Percentiles rank a stretch among this genome's conserved stretches.
Evolutionary conservation across 148 eudicot genomes (phyloP).

Genomic region (Silene latifolia): DNA sequence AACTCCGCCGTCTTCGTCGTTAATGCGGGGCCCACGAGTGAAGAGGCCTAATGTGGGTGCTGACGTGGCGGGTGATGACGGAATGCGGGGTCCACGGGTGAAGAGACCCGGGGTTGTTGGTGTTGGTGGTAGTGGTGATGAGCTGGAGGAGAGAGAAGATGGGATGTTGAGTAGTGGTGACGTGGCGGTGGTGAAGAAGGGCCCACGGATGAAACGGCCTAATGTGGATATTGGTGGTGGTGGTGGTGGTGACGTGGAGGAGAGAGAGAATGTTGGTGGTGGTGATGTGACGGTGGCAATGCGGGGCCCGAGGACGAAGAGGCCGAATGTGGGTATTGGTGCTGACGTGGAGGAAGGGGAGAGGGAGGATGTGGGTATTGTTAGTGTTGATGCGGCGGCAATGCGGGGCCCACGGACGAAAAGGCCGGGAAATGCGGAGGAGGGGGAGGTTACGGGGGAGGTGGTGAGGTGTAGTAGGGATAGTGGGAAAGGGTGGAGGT

Average conservation of each 20-base stretch:
- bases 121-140: neutral
- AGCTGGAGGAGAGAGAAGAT: neutral
- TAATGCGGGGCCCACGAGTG: conserved; percentile 9
- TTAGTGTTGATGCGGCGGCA: neutral
- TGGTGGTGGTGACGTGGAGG: neutral
- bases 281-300: neutral
- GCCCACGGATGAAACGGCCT: neutral
- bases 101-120: neutral
- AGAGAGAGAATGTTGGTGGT: neutral
- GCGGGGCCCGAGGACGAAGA: neutral
- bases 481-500: conserved; percentile 1
- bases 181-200: neutral
- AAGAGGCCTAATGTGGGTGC: neutral
- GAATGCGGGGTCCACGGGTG: conserved; percentile 6
- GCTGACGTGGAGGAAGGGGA: neutral
- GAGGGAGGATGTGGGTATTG: neutral
- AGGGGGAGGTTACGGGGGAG: neutral
- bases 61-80: neutral
- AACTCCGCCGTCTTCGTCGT: neutral
- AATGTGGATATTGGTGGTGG: neutral
- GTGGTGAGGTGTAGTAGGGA: neutral
- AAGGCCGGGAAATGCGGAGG: neutral
- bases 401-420: neutral
- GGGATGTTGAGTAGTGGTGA: neutral
- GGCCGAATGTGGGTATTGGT: neutral